Conservation (phyloP, 495 filamentous ascomycete species). For the Penicillium atrosanguineum region DNA sequence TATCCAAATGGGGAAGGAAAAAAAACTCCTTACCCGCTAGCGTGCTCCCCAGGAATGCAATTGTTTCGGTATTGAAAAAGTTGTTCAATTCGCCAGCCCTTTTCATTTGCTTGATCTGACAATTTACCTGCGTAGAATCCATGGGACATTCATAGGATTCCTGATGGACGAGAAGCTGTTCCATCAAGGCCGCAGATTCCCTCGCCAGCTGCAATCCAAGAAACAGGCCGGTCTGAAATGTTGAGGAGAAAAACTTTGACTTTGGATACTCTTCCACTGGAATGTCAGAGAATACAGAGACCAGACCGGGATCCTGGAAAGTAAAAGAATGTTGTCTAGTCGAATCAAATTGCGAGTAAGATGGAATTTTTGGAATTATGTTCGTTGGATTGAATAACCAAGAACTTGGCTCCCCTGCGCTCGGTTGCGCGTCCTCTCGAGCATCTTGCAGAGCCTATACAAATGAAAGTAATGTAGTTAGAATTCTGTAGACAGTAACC, state of each 20-base stretch:
- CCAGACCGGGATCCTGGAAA: too few relatives aligned
- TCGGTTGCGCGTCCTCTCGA: too few relatives aligned
- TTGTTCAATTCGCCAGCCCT: not conserved
- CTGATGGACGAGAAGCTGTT: not conserved
- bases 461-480: too few relatives aligned
- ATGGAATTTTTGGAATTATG: too few relatives aligned
- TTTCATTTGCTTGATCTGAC: not conserved
- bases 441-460: too few relatives aligned
- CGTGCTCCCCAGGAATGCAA: conserved; percentile 23
- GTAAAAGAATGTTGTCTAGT: not conserved
- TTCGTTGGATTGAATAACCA: too few relatives aligned
- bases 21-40: conserved; percentile 1
- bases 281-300: not conserved
- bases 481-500: too few relatives aligned
- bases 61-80: conserved; percentile 16
- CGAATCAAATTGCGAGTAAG: too few relatives aligned
- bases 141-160: not conserved
- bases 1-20: not conserved
- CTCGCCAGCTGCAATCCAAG: not conserved
- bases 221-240: not conserved
- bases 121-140: not conserved
- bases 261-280: not conserved
- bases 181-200: not conserved
- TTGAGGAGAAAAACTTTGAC: not conserved
- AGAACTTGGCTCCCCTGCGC: too few relatives aligned